Base-by-base conservation (phyloP, 1,139 yeast species). In the Hyphopichia buzzinii region DNA sequence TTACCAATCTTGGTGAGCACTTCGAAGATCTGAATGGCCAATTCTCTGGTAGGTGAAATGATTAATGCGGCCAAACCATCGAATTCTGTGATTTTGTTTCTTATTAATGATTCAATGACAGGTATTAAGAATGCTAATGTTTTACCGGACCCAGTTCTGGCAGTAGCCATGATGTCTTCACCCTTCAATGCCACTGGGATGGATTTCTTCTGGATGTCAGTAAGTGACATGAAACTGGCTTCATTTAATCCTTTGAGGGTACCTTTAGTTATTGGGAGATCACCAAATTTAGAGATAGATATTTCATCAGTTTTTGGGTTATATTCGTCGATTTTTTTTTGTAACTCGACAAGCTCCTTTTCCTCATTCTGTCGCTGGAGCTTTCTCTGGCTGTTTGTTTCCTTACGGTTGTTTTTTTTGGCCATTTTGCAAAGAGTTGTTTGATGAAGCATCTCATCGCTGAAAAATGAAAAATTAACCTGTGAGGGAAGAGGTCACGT, bases 141-240 rank as follows among this genome's bases (percentile, higher is more conserved):
- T 58, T 92, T 92, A 33, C 99, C 99, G 2, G 96, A 88, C 3
- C 99, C 98, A 0, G 99, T 92, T 51, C 82, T 81, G 14, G 98
- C 98, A 16, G 97, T 95, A 19, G 90, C 97, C 48, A 92, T 70
- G 8, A 92, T 62, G 62, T 94, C 99, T 33, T 79, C 73, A 0
- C 95, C 94, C 49, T 85, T 80, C 42, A 92, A 67, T 1, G 95
- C 82, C 13, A 75, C 64, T 0, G 95, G 86, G 25, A 92, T 86
- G 4, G 96, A 74, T 36, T 79, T 80, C 47, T 74, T 78, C 54
- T 92, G 99, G 39, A 92, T 87, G 39, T 86, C 96, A 0, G 98
- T 92, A 64, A 89, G 60, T 16, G 80, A 74, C 3, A 84, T 71
- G 57, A 83, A 92, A 42, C 81, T 76, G 15, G 86, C 73, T 37